Conservation (phyloP, 176 grass and related monocot species). For the Alloteropsis semialata region DNA sequence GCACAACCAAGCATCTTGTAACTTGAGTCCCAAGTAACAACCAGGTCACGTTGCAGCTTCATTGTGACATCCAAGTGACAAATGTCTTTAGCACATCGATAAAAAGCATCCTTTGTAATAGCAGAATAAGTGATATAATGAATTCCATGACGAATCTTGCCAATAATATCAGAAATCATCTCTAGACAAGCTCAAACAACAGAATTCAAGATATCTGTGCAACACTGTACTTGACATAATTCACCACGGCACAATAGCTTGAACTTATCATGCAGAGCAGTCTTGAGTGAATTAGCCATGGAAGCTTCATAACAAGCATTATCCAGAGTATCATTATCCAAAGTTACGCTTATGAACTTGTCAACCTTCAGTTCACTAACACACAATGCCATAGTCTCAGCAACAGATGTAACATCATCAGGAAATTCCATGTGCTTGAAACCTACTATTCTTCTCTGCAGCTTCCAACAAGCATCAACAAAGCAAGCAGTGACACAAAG, state of each 20-base stretch:
- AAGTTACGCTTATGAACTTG: slow-evolving; percentile 29
- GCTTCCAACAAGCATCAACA: slow-evolving; percentile 23
- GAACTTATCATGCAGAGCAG: not conserved
- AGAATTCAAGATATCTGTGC: slow-evolving; percentile 7
- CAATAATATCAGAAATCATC: slow-evolving; percentile 21
- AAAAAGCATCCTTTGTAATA: not conserved
- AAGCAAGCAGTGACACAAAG: slow-evolving; percentile 20
- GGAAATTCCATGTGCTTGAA: slow-evolving; percentile 27
- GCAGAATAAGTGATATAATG: slow-evolving; percentile 7
- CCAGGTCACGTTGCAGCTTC: slow-evolving; percentile 3
- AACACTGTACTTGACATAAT: slow-evolving; percentile 17
- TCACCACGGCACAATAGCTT: slow-evolving; percentile 19
- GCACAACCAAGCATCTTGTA: slow-evolving; percentile 30
- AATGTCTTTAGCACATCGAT: slow-evolving; percentile 2
- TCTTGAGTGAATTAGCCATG: slow-evolving; percentile 22
- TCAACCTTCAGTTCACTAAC: not conserved
- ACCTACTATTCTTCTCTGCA: slow-evolving; percentile 23
- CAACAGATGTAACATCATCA: slow-evolving; percentile 15
- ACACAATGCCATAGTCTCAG: not conserved
- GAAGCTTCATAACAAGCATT: not conserved
- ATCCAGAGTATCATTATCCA: slow-evolving; percentile 9
- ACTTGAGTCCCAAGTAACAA: slow-evolving; percentile 28
- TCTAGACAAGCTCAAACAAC: slow-evolving; percentile 2
- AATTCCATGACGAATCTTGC: slow-evolving; percentile 26
- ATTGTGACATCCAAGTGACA: slow-evolving; percentile 20